phyloP scores from a whole-genome alignment of 2,329 filamentous ascomycete genomes.

The Massarina eburnea region DNA sequence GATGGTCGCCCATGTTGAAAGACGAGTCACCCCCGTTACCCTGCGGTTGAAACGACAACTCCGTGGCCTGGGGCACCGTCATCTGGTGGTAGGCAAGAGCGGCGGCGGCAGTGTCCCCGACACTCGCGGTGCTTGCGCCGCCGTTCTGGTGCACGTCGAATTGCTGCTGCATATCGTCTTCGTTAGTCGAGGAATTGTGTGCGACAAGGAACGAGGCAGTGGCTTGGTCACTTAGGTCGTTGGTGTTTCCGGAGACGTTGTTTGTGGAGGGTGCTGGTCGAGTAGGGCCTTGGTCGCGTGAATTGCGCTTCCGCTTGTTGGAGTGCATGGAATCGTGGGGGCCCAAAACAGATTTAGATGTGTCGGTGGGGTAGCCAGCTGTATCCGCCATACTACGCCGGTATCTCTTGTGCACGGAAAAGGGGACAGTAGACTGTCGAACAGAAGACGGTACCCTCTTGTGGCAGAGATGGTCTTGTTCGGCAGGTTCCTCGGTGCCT shows the following conservation, averaged over 20 bases:
- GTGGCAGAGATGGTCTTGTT: conserved; percentile 19
- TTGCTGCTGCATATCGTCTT: conserved; percentile 46
- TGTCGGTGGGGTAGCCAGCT: conserved; percentile 41
- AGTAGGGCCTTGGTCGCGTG: conserved; percentile 45
- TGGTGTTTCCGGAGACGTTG: conserved; percentile 28
- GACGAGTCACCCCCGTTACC: conserved; percentile 47
- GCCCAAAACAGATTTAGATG: conserved; percentile 33
- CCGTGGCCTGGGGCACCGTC: conserved; percentile 59
- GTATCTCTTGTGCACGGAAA: conserved; percentile 6
- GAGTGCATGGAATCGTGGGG: conserved; percentile 31
- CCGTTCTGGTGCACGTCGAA: conserved; percentile 56
- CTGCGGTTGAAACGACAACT: conserved; percentile 54
- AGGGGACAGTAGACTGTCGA: conserved; percentile 10
- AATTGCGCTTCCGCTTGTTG: conserved; percentile 52
- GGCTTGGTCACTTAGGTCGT: conserved; percentile 40
- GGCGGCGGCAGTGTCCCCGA: conserved; percentile 63
- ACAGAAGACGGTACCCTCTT: conserved; percentile 18
- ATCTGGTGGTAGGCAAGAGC: conserved; percentile 56
- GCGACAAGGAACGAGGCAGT: conserved; percentile 43
- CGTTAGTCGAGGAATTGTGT: conserved; percentile 43
- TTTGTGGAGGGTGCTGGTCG: conserved; percentile 39
- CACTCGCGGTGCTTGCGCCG: conserved; percentile 51
- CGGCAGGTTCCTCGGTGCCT: conserved; percentile 10
- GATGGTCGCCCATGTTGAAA: conserved; percentile 48
- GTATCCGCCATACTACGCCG: conserved; percentile 38